Evolutionary conservation across 257 asterid genomes (phyloP).

Genomic region (Solanum sitiens): DNA sequence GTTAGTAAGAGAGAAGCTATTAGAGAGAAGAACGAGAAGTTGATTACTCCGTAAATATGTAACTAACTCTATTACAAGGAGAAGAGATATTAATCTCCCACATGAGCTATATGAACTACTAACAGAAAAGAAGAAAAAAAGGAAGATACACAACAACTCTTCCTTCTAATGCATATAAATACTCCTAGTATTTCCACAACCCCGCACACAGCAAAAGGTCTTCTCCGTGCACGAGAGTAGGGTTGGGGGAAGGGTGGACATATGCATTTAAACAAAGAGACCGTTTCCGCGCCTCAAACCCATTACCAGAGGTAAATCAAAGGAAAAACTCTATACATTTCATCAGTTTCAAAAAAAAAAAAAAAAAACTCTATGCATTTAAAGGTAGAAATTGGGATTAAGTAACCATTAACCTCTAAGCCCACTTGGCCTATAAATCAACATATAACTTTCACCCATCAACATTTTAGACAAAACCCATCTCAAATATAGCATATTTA

Average conservation of each 20-base stretch:
- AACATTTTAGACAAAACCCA: not conserved
- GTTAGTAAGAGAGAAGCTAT: not conserved
- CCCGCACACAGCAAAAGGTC: not conserved
- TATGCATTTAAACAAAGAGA: not conserved
- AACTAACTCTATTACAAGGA: not conserved
- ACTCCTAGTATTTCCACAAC: not conserved
- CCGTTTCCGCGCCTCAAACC: not conserved
- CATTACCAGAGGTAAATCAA: not conserved
- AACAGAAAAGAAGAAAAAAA: not conserved
- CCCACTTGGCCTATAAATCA: not conserved
- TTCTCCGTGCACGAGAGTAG: not conserved
- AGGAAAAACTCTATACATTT: not conserved
- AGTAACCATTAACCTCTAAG: not conserved
- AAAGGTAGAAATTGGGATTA: not conserved
- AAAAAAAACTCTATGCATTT: not conserved
- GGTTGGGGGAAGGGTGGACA: not conserved
- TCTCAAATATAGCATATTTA: not conserved
- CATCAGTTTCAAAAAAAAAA: not conserved
- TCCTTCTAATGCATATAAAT: not conserved
- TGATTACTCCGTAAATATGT: not conserved
- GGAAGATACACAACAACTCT: not conserved
- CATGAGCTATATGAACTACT: not conserved
- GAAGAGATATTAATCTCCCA: not conserved
- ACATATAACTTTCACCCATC: not conserved
- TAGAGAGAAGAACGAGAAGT: not conserved